phyloP scores from a whole-genome alignment of 2,329 filamentous ascomycete species.

The Fusarium hostae region DNA sequence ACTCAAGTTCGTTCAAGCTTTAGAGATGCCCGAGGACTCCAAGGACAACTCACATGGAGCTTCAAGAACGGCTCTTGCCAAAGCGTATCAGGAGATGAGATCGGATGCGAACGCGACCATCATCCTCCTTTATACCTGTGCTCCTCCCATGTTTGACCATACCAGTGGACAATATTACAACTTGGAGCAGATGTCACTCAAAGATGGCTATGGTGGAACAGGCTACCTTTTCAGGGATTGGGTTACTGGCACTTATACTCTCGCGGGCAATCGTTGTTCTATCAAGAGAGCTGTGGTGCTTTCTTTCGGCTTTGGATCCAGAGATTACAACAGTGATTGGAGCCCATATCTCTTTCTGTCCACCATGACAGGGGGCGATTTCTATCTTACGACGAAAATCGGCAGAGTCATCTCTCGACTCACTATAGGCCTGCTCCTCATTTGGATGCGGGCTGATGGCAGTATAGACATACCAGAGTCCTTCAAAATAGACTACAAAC shows the following conservation, averaged over 20 bases:
- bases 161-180: not conserved
- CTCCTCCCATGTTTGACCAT: not conserved
- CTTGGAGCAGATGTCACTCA: not conserved
- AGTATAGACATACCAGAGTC: not conserved
- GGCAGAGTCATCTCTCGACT: not conserved
- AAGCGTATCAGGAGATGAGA: not conserved
- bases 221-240: not conserved
- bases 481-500: not conserved
- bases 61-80: not conserved
- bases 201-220: not conserved
- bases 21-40: not conserved
- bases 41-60: not conserved
- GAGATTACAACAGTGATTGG: not conserved
- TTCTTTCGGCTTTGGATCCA: not conserved
- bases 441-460: not conserved
- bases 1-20: not conserved
- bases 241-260: not conserved
- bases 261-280: not conserved
- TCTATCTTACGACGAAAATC: not conserved
- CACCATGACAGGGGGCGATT: rapidly evolving
- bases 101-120: not conserved
- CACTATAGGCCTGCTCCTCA: not conserved
- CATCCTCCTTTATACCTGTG: not conserved
- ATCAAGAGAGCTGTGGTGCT: not conserved
- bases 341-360: not conserved